These are phyloP conservation scores for Backusella australiensis DNA, from an alignment of 192 early-diverging fungal genomes.

Conservation along the genomic window DNA sequence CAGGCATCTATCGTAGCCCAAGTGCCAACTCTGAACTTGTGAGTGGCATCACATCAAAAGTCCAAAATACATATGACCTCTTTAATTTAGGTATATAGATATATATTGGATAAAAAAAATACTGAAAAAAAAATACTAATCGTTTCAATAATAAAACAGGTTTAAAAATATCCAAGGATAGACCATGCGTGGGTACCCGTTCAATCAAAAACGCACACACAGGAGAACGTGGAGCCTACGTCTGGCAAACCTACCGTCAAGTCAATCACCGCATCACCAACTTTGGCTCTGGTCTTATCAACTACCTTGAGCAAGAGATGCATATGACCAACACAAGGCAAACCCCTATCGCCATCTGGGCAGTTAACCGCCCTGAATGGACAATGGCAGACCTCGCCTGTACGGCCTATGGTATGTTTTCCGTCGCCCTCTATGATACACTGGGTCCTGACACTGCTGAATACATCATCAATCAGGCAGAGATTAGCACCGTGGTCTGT, in stretches of 20 bases:
- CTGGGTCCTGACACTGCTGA: slow-evolving; percentile 79
- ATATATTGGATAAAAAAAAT: neutral
- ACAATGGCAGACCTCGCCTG: slow-evolving; percentile 62
- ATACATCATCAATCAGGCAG: slow-evolving; percentile 88
- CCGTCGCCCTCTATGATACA: slow-evolving; percentile 91
- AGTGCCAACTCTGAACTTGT: slow-evolving; percentile 27
- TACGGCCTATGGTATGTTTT: slow-evolving; percentile 54
- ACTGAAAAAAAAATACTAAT: neutral
- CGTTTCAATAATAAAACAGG: slow-evolving; percentile 35
- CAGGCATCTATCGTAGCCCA: slow-evolving; percentile 47
- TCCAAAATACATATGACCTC: slow-evolving; percentile 45
- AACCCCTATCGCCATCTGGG: slow-evolving; percentile 17
- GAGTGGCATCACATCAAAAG: slow-evolving; percentile 32
- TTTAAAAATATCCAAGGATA: slow-evolving; percentile 46
- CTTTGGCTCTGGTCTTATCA: slow-evolving; percentile 68
- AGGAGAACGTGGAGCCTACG: slow-evolving; percentile 60
- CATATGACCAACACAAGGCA: neutral
- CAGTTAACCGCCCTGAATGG: slow-evolving; percentile 56
- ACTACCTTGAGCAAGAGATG: slow-evolving; percentile 46
- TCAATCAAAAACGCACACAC: slow-evolving; percentile 51
- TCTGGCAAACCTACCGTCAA: slow-evolving; percentile 70
- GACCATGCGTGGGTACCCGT: slow-evolving; percentile 66
- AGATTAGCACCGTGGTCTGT: slow-evolving; percentile 67
- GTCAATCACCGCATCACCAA: slow-evolving; percentile 54
- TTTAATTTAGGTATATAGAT: slow-evolving; percentile 39